Evolutionary conservation across 306 rosid species (phyloP).

Genomic region (Lathyrus oleraceus): DNA sequence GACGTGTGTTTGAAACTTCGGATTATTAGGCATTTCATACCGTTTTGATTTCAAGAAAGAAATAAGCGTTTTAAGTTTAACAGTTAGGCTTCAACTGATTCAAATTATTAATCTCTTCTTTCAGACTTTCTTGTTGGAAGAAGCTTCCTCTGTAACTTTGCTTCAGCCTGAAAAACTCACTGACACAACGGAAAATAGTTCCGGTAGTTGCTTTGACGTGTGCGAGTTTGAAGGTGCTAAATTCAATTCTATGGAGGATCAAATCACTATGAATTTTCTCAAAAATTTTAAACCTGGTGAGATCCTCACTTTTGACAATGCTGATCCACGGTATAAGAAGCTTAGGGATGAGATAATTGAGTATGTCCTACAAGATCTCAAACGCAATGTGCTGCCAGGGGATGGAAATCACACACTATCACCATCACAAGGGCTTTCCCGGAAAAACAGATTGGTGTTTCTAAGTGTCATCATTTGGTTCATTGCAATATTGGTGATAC

Average conservation of each 20-base stretch:
- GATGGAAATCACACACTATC: slow-evolving; percentile 37
- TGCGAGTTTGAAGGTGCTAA: slow-evolving; percentile 1
- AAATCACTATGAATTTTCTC: slow-evolving; percentile 43
- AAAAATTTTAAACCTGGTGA: slow-evolving; percentile 41
- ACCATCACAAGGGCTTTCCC: slow-evolving; percentile 21
- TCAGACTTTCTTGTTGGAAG: slow-evolving; percentile 37
- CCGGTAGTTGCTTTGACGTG: slow-evolving; percentile 14
- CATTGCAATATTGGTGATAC: slow-evolving; percentile 33
- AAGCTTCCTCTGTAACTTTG: slow-evolving; percentile 24
- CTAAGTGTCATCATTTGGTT: slow-evolving; percentile 51
- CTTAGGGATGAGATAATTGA: slow-evolving; percentile 52
- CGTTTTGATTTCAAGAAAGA: slow-evolving; percentile 13
- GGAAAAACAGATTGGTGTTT: slow-evolving; percentile 40
- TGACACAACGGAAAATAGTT: slow-evolving; percentile 1
- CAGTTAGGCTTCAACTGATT: slow-evolving; percentile 2
- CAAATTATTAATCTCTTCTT: slow-evolving; percentile 24
- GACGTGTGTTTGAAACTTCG: background rate
- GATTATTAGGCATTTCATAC: slow-evolving; percentile 1
- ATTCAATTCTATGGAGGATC: slow-evolving; percentile 41
- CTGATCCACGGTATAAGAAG: slow-evolving; percentile 52
- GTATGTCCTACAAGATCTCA: slow-evolving; percentile 43
- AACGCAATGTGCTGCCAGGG: slow-evolving; percentile 30
- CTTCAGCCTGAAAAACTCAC: slow-evolving; percentile 8
- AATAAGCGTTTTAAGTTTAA: background rate
- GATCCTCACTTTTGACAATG: slow-evolving; percentile 38